A percentile compares a stretch with the other conserved stretches of the same genome.
phyloP scores from a whole-genome alignment of 2,329 filamentous ascomycete species.

The Aureobasidium subglaciale region DNA sequence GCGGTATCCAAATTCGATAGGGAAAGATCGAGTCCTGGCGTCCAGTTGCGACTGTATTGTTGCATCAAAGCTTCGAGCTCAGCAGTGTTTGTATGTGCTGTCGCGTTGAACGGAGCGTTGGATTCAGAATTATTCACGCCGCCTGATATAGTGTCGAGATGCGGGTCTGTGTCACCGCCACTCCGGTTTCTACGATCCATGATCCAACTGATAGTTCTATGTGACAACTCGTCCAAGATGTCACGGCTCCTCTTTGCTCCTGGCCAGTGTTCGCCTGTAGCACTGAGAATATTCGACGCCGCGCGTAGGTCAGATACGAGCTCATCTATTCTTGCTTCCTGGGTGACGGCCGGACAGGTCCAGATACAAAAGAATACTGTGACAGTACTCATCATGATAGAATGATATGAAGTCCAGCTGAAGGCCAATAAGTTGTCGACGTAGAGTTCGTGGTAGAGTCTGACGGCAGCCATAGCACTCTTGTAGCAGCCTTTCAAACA shows the following conservation, averaged over 20 bases:
- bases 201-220: conserved; percentile 2
- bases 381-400: conserved; percentile 7
- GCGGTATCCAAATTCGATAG: neutral
- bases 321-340: neutral
- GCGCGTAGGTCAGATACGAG: neutral
- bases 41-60: neutral
- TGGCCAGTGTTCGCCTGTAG: neutral
- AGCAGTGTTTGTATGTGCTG: neutral
- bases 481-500: neutral
- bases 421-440: neutral
- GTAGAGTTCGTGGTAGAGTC: conserved; percentile 1
- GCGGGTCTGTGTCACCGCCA: no score
- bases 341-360: neutral
- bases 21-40: neutral
- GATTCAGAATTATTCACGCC: neutral
- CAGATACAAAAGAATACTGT: conserved; percentile 5
- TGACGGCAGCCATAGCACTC: neutral
- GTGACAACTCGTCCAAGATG: neutral
- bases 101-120: no score
- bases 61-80: conserved; percentile 1
- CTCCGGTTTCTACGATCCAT: neutral
- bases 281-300: conserved; percentile 1
- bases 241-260: conserved; percentile 1
- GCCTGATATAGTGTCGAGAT: neutral
- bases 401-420: conserved; percentile 2